Evolutionary conservation across 2,329 filamentous ascomycete species (phyloP).

Genomic region (Exophiala dermatitidis): DNA sequence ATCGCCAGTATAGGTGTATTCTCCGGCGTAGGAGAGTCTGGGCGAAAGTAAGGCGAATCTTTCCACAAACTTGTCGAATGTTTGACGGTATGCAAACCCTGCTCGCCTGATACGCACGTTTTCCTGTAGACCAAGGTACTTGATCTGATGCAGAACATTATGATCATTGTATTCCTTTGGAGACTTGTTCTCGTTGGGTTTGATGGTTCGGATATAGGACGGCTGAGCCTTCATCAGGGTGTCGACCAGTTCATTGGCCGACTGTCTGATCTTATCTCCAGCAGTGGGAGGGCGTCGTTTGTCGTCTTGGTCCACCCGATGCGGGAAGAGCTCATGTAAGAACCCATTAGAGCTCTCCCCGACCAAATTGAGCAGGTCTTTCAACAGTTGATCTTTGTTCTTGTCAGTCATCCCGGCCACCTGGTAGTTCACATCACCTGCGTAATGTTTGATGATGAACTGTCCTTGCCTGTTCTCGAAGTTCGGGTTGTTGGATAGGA

Average conservation of each 20-base stretch:
- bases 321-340: conserved; percentile 79
- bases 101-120: conserved; percentile 96
- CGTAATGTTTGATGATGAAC: conserved; percentile 98
- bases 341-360: conserved; percentile 77
- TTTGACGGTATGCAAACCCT: conserved; percentile 93
- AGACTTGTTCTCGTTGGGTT: conserved; percentile 98
- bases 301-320: conserved; percentile 93
- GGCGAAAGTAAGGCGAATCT: conserved; percentile 93
- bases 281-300: conserved; percentile 88
- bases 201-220: conserved; percentile 97
- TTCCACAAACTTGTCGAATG: conserved; percentile 96
- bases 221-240: conserved; percentile 96
- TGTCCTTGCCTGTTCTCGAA: conserved; percentile 87
- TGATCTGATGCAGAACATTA: conserved; percentile 96
- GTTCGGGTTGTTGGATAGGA: conserved; percentile 78
- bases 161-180: conserved; percentile 82
- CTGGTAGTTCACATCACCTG: conserved; percentile 89
- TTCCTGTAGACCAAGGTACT: conserved; percentile 97
- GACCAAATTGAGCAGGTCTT: conserved; percentile 84
- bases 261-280: conserved; percentile 90
- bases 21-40: conserved; percentile 89
- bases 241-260: conserved; percentile 87
- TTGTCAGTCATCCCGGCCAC: conserved; percentile 98
- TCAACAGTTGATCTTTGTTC: conserved; percentile 95
- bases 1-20: conserved; percentile 92